Evolutionary conservation across 116 monocot species (phyloP).

Genomic region (Papilionanthe hybrid): DNA sequence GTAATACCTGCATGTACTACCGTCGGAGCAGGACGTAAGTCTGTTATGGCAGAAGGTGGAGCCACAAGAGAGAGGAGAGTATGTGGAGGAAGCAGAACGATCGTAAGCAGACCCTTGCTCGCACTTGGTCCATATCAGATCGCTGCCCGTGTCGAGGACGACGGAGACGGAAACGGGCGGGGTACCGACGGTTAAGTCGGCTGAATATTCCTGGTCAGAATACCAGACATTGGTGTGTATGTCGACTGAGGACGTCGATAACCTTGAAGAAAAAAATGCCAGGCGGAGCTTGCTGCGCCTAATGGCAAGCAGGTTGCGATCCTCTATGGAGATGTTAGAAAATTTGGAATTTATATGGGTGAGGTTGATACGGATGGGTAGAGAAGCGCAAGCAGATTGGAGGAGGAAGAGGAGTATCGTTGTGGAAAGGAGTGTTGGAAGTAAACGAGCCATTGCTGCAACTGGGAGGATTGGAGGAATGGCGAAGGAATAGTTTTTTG

Average conservation of each 20-base stretch:
- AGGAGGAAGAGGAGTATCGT: too few relatives aligned
- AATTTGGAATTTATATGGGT: too few relatives aligned
- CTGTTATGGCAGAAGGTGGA: background rate
- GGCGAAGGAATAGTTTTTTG: too few relatives aligned
- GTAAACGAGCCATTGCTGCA: too few relatives aligned
- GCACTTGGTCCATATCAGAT: constrained; percentile 24
- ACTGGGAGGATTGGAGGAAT: too few relatives aligned
- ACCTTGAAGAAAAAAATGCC: too few relatives aligned
- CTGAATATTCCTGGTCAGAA: background rate
- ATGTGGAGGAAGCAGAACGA: background rate
- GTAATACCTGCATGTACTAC: background rate
- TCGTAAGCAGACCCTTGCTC: background rate
- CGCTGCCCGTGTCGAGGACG: constrained; percentile 34
- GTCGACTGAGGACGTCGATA: background rate
- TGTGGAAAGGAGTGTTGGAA: too few relatives aligned
- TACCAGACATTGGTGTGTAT: background rate
- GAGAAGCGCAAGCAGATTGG: too few relatives aligned
- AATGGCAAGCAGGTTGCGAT: too few relatives aligned
- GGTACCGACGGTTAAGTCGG: constrained; percentile 24
- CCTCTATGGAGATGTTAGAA: too few relatives aligned
- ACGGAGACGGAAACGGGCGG: constrained; percentile 14
- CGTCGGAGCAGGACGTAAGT: background rate
- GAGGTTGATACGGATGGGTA: too few relatives aligned
- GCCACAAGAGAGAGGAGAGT: background rate
- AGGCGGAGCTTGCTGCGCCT: too few relatives aligned